phyloP scores from a whole-genome alignment of 2,329 filamentous ascomycete genomes.

The Pseudogymnoascus sp. region DNA sequence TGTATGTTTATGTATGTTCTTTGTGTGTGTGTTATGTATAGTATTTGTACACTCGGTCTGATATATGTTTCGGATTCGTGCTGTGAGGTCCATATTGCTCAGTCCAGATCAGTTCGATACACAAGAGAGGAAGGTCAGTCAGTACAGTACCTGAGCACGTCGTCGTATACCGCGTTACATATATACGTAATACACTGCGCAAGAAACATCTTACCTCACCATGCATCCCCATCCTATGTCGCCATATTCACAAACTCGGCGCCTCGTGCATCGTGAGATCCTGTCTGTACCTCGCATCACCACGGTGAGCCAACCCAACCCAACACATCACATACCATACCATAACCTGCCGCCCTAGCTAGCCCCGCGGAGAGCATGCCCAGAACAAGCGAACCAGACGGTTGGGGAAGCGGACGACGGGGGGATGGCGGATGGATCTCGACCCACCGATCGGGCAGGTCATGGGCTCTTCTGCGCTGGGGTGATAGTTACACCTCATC shows the following conservation, averaged over 20 bases:
- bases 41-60: not conserved
- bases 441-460: slow-evolving; percentile 2
- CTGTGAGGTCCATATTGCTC: not conserved
- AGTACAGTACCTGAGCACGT: not conserved
- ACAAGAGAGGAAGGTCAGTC: not conserved
- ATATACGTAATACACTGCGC: not conserved
- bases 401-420: not conserved
- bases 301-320: not conserved
- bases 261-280: not conserved
- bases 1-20: not conserved
- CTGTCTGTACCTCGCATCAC: not conserved
- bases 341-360: not conserved
- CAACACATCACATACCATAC: not conserved
- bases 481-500: no score
- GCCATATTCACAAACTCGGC: not conserved
- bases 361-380: not conserved
- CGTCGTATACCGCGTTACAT: not conserved
- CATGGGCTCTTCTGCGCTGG: not conserved
- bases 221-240: not conserved
- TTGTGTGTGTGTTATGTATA: not conserved
- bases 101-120: not conserved
- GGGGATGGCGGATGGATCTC: not conserved
- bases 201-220: slow-evolving; percentile 1
- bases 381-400: not conserved
- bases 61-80: slow-evolving; percentile 1